These are phyloP conservation scores for Colletotrichum kahawae DNA, from an alignment of 2,329 filamentous ascomycete species.

Conservation along the genomic window DNA sequence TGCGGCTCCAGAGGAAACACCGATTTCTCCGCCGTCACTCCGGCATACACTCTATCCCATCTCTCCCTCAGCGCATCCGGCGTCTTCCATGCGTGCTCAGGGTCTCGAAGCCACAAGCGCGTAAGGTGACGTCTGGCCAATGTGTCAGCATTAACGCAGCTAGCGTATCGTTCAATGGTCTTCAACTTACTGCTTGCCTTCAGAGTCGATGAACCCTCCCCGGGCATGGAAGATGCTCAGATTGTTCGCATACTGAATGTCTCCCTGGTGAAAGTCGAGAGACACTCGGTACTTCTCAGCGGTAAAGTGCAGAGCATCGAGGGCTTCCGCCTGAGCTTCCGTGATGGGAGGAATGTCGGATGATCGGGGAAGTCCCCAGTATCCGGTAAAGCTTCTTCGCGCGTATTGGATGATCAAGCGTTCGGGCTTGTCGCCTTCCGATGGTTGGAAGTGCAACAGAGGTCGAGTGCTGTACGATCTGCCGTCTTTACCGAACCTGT, in stretches of 20 bases:
- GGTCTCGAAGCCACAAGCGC: conserved; percentile 55
- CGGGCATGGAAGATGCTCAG: conserved; percentile 58
- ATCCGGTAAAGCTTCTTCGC: conserved; percentile 63
- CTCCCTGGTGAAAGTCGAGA: conserved; percentile 53
- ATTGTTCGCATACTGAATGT: conserved; percentile 62
- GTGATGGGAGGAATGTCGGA: conserved; percentile 60
- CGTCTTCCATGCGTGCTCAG: conserved; percentile 53
- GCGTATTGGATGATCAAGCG: conserved; percentile 66
- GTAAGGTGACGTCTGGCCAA: conserved; percentile 50
- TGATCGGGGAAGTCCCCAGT: conserved; percentile 57
- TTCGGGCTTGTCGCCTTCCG: conserved; percentile 49
- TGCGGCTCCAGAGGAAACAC: conserved; percentile 61
- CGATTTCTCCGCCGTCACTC: conserved; percentile 53
- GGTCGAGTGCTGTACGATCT: conserved; percentile 54
- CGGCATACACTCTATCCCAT: conserved; percentile 60
- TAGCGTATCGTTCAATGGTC: not conserved
- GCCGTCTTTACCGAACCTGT: conserved; percentile 55
- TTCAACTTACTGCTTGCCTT: conserved; percentile 46
- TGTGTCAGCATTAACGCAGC: not conserved
- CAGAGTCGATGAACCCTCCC: conserved; percentile 51
- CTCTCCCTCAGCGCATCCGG: conserved; percentile 46
- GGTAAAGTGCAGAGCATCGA: conserved; percentile 55
- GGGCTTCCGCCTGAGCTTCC: conserved; percentile 56
- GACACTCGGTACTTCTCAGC: conserved; percentile 50
- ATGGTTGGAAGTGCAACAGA: conserved; percentile 60